A percentile compares a stretch with the other conserved stretches of the same genome.
Evolutionary conservation across 2,329 filamentous ascomycete genomes (phyloP).

Genomic region (Alternaria brassicicola): DNA sequence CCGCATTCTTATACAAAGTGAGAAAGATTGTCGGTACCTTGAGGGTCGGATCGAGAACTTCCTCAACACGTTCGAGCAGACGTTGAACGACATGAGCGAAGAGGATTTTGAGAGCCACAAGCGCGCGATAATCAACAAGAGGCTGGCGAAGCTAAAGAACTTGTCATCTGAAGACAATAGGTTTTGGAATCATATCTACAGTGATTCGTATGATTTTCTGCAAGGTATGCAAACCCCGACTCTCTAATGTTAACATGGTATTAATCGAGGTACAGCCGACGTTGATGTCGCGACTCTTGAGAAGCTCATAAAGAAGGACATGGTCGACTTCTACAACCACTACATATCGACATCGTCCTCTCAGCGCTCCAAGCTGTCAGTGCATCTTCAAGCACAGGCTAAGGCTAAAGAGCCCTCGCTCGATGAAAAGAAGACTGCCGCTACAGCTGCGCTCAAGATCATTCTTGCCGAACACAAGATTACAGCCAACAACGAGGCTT

Average conservation of each 20-base stretch:
- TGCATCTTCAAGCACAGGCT: slow-evolving; percentile 81
- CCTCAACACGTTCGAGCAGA: slow-evolving; percentile 69
- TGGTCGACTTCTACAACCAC: slow-evolving; percentile 77
- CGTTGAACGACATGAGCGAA: slow-evolving; percentile 76
- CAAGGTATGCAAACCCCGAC: slow-evolving; percentile 65
- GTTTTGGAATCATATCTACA: slow-evolving; percentile 84
- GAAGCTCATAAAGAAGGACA: slow-evolving; percentile 75
- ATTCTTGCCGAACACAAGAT: slow-evolving; percentile 58
- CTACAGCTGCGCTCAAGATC: slow-evolving; percentile 46
- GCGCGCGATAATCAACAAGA: slow-evolving; percentile 82
- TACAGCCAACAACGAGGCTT: slow-evolving; percentile 48
- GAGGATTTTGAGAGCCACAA: slow-evolving; percentile 90
- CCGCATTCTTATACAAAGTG: slow-evolving; percentile 90
- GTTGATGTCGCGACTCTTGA: slow-evolving; percentile 78
- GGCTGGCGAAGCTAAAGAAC: slow-evolving; percentile 91
- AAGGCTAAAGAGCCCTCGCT: slow-evolving; percentile 46
- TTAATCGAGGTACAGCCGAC: slow-evolving; percentile 60
- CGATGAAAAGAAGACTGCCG: slow-evolving; percentile 52
- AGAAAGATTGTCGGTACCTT: slow-evolving; percentile 81
- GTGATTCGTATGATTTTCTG: slow-evolving; percentile 88
- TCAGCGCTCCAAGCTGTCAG: slow-evolving; percentile 78
- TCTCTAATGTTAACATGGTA: background rate
- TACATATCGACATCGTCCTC: slow-evolving; percentile 77
- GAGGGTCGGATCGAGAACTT: slow-evolving; percentile 89
- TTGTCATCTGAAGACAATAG: slow-evolving; percentile 80